Evolutionary conservation across 257 asterid species (phyloP), one percentile per base, ranked within the genome.

Genomic region (Fraxinus quadrangulata): DNA sequence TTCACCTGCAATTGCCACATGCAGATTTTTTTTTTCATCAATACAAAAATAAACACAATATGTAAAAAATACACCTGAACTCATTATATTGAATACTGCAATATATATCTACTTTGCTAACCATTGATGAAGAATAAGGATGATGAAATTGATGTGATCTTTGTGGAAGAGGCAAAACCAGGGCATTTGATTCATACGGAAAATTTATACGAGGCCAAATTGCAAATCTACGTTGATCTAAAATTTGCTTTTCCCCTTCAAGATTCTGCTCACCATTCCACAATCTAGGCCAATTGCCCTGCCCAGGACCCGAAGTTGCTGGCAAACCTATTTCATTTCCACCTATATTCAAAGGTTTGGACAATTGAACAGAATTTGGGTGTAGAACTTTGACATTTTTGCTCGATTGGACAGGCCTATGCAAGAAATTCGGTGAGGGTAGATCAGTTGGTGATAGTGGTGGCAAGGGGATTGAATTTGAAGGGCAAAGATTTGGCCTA

Each of bases 61-160:
- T 42, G 34, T 1, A 5, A 56, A 36, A 42, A 42, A 12, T 42
- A 40, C 51, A 42, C 17, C 51, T 42, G 51, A 42, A 42, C 16
- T 11, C 51, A 42, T 42, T 11, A 42, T 42, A 42, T 11, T 42
- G 51, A 2, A 42, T 11, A 42, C 5, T 42, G 51, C 51, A 42
- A 42, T 42, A 42, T 11, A 12, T 12, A 42, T 42, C 16, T 11
- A 42, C 0, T 40, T 42, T 12, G 81, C 97, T 67, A 65, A 90
- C 97, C 89, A 84, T 77, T 56, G 91, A 79, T 54, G 89, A 82
- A 81, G 88, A 79, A 33, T 81, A 34, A 63, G 83, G 75, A 14
- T 75, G 90, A 21, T 83, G 93, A 79, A 82, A 84, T 26, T 85
- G 91, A 59, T 79, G 88, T 68, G 92, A 85, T 86, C 89, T 89